Base-by-base conservation (phyloP, 768 basidiomycete species). In the Trametes cinnabarina region DNA sequence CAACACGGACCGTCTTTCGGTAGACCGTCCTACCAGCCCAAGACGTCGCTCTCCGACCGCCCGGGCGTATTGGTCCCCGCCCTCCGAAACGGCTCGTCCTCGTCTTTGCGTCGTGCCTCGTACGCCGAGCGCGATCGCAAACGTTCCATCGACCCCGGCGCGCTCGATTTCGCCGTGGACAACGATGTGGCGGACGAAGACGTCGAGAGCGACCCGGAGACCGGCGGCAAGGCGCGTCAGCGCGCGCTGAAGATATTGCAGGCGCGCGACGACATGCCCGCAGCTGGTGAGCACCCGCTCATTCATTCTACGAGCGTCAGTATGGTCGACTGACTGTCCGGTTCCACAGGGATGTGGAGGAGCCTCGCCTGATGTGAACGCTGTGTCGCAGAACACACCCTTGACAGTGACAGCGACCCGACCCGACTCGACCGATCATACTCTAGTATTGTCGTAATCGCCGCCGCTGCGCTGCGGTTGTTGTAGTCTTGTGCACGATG, bases 341-440 rank as follows among this genome's bases (percentile, higher is more conserved):
- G n/a, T 7, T 48, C 14, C 11, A 80, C 79, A 56, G 86, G 88
- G 35, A 90, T 91, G 88, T 92, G 88, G 88, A 79, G 88, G 65
- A 92, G 90, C 74, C 74, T 92, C 65, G 88, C 85, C 37, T 79
- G 58, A 67, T 23, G 30, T 61, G 55, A 48, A 28, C 47, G 62
- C 52, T 57, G 46, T 25, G 32, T 35, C 52, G 52, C 52, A 54
- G 52, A 55, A 43, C 26, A 47, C 23, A 55, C 46, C 40, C 46
- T 9, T 47, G 54, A 55, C 46, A 55, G 37, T 47, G 46, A 28
- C 54, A 30, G 37, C 26, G 34, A 20, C 41, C 41, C 41, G 20
- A 42, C 17, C 41, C 19, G 22, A 51, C 48, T 34, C 54, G 52
- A 46, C 42, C 32, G 39, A 57, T 51, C n/a, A 32, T 66, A 63